These are phyloP conservation scores for Eucalyptus camaldulensis DNA, from an alignment of 345 rosid genomes.

Conservation along the genomic window DNA sequence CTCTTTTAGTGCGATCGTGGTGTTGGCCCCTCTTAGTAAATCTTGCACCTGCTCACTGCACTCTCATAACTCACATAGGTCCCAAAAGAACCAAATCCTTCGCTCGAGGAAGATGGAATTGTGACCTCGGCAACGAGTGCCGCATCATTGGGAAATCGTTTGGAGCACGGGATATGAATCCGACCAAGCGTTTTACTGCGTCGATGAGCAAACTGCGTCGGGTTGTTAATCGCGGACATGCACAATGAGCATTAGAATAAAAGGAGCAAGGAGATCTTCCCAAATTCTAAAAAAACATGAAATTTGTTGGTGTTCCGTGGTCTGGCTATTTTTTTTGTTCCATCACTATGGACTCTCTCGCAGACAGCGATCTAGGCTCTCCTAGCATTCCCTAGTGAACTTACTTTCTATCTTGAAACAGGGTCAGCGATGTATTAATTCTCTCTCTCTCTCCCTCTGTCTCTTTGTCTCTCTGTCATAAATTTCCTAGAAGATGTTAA, in stretches of 20 bases:
- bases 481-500: too few relatives aligned
- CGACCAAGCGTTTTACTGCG: background rate
- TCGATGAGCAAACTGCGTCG: background rate
- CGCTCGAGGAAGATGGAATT: background rate
- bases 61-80: background rate
- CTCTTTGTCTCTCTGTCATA: too few relatives aligned
- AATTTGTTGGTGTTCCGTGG: background rate
- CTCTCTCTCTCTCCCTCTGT: too few relatives aligned
- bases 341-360: background rate
- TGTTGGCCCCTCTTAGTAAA: background rate
- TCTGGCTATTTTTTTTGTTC: background rate
- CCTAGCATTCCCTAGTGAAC: background rate
- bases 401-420: constrained; percentile 6
- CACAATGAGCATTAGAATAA: background rate
- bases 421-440: background rate
- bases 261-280: background rate
- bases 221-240: background rate
- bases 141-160: background rate
- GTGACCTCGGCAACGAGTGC: background rate
- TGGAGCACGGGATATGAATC: background rate
- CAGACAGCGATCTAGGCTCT: background rate
- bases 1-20: background rate
- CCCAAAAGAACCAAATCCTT: background rate
- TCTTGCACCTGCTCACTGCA: background rate
- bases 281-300: background rate